Base-by-base conservation (phyloP, 495 filamentous ascomycete genomes). In the Rhypophila decipiens region DNA sequence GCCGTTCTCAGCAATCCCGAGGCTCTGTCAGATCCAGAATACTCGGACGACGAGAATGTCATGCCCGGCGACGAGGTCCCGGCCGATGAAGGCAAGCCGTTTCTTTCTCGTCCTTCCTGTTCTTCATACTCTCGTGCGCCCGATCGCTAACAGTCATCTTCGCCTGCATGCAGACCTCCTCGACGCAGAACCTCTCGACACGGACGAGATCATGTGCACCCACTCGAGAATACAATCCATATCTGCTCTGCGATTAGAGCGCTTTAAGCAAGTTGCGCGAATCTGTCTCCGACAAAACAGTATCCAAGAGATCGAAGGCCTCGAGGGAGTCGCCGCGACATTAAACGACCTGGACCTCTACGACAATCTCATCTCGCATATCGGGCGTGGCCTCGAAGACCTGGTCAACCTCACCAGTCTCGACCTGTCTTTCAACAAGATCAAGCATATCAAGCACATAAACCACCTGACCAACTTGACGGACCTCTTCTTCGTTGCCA, bases 351-450 rank as follows among this genome's bases (percentile, higher is more conserved):
- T 99, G 20, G 93, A 99, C 58, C 77, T 99, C 55, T 99, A 99
- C 74, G 93, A 99, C 65, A 99, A 99, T 61, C 74, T 90, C n/a
- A 90, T 98, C 57, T 78, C 82, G 3, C 90, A 95, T 60, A 77
- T 96, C 59, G 80, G 39, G 20, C 31, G 31, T 53, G 87, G 87
- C 27, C 76, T 99, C 23, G 88, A 95, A 22, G 75, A 81, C 38
- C 78, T 96, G 29, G 72, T 68, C 8, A 72, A 86, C 24, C 74
- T 99, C 17, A 87, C 75, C 12, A 86, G 72, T 46, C 77, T 99
- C 40, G 93, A 99, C 61, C 72, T 99, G 31, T 91, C 87, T 58
- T 99, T 95, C 79, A 99, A 99, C 68, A 96, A 96, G 72, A 91
- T 99, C 70, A 96, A 95, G 64, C 90, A 97, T 63, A 95, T 99